A percentile compares a stretch with the other conserved stretches of the same genome.
Conservation (phyloP, 2,329 filamentous ascomycete species). For the Fusarium goolgardi region DNA sequence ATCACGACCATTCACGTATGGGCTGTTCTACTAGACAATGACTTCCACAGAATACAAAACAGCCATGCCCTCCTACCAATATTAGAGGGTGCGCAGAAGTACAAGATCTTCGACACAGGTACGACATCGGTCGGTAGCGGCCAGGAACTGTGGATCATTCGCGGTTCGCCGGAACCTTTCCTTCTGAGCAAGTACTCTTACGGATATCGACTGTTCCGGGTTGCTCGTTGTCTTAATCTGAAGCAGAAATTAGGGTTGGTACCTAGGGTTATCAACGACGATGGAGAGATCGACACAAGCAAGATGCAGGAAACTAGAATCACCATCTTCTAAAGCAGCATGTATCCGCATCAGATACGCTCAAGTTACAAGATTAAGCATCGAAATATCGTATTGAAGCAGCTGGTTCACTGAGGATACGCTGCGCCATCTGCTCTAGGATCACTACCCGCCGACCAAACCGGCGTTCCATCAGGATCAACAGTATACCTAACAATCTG, state of each 20-base stretch:
- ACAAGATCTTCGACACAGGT: too few species aligned
- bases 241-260: too few species aligned
- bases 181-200: not conserved
- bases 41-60: too few species aligned
- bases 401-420: constrained; percentile 64
- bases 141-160: constrained; percentile 1
- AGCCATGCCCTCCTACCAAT: too few species aligned
- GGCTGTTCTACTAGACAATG: not conserved
- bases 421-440: constrained; percentile 82
- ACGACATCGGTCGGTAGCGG: too few species aligned
- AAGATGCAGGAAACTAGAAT: constrained; percentile 3
- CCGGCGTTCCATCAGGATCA: constrained; percentile 74
- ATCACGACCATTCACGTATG: not conserved
- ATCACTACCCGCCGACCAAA: constrained; percentile 94
- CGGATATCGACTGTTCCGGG: too few species aligned
- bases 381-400: too few species aligned
- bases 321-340: not conserved
- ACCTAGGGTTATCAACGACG: too few species aligned
- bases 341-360: not conserved
- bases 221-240: too few species aligned
- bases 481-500: constrained; percentile 85
- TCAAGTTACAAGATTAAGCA: rapidly evolving
- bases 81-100: too few species aligned
- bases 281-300: not conserved
- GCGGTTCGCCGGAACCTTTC: not conserved